Base-by-base conservation (phyloP, 2,329 filamentous ascomycete genomes). In the Cordyceps farinosa region DNA sequence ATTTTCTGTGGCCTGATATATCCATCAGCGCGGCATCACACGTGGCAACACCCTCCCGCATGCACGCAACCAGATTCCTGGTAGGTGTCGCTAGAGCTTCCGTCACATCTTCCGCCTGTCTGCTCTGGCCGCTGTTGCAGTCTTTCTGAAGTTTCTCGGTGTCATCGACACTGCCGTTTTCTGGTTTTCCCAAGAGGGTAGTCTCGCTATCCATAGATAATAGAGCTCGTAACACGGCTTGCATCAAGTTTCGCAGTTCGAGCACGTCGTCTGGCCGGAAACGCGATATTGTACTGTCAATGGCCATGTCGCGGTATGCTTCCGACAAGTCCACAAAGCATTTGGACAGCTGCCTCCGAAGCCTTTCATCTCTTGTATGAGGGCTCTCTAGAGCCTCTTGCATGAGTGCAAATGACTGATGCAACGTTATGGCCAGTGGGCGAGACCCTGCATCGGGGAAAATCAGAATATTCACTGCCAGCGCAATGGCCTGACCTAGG, bases 361-460 rank as follows among this genome's bases (percentile, higher is more conserved):
- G 75, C 53, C 69, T 68, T 3, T 66, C 69, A 52, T 74, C 70
- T 56, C 69, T 70, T 2, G 70, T 69, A 2, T 69, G 70, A 29
- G 73, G 72, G 11, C 73, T 69, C 22, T 71, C 56, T 27, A 78
- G 68, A 1, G 73, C 72, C 65, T 76, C 73, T 70, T 78, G 73
- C 78, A 84, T 81, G 6, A 78, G 73, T 10, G 65, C 70, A 60
- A 85, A 82, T 1, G 80, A 76, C 61, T 77, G 71, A 66, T 83
- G 79, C 45, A 84, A 70, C 7, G 78, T 71, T 5, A 75, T 74
- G 2, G 83, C 82, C 9, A 87, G 70, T 8, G 80, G 77, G 51
- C 82, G 77, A 11, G 84, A 79, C 5, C 84, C 84, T n/a, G 82
- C 80, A 69, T 86, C 83, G 2, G 84, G 84, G 65, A 79, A 79